Evolutionary conservation across 2,329 filamentous ascomycete species (phyloP), one percentile per base, ranked within the genome.

Genomic region (Aureobasidium sp.): DNA sequence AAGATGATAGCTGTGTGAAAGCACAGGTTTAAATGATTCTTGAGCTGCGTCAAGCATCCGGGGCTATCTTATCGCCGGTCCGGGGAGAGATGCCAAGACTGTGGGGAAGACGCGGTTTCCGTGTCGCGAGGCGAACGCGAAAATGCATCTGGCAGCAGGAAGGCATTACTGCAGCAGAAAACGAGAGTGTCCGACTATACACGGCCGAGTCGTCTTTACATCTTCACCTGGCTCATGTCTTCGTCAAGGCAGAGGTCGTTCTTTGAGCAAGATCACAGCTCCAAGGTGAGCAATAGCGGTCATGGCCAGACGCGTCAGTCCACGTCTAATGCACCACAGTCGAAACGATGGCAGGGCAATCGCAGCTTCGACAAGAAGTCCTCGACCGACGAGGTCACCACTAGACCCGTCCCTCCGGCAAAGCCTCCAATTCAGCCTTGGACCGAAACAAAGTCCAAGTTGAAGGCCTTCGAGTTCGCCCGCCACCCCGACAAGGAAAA

Each of bases 391-490:
- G 29, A 47, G 49, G 37, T 41, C 41, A 56, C 42, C 15, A 25
- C 14, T 41, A 48, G 41, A 29, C 20, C 57, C 17, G 45, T 12
- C 5, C 31, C 45, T 8, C 67, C 68, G 48, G 65, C 71, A n/a
- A 73, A 74, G 63, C 71, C 77, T 49, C 73, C 77, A 9, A 79
- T 80, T 51, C 74, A 78, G 60, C 77, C 82, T 8, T 84, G 80
- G 12, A 75, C 77, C 5, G 76, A 80, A 65, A 80, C 82, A 3
- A 81, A 78, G 62, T 76, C 77, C 5, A 85, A 84, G 70, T 73
- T 84, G 61, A 80, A 81, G 69, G 76, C 78, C 34, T 85, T 84
- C 65, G 78, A 80, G 66, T 83, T 82, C 68, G 70, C 71, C 77
- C 39, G 44, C 53, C 58, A 63, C 39, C 39, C 55, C 17, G 56